A percentile compares a stretch with the other conserved stretches of the same genome.
phyloP scores from a whole-genome alignment of 2,329 filamentous ascomycete species.

The Botrytis deweyae region DNA sequence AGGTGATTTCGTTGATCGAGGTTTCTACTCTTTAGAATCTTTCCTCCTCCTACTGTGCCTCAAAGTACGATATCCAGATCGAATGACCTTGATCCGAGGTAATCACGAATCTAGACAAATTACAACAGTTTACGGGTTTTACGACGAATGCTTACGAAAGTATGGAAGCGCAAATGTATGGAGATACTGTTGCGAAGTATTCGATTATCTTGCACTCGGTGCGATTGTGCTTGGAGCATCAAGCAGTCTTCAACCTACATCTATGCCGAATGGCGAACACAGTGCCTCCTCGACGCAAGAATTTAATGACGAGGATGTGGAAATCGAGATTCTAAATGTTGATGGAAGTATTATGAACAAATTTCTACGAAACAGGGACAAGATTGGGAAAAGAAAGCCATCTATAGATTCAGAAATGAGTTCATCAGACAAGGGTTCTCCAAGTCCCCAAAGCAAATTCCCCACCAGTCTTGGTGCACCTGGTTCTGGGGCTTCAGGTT shows the following conservation, averaged over 20 bases:
- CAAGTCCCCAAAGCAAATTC: constrained; percentile 40
- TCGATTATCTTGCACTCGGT: constrained; percentile 97
- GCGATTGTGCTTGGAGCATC: constrained; percentile 93
- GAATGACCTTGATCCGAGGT: constrained; percentile 92
- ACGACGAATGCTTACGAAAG: constrained; percentile 94
- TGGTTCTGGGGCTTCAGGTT: constrained; percentile 74
- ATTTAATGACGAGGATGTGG: constrained; percentile 68
- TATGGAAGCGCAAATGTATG: constrained; percentile 97
- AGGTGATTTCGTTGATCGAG: constrained; percentile 96
- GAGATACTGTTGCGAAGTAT: constrained; percentile 96
- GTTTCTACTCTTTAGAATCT: constrained; percentile 96
- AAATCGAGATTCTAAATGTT: constrained; percentile 91
- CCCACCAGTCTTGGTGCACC: constrained; percentile 66
- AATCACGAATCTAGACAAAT: constrained; percentile 97
- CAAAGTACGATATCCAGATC: constrained; percentile 95
- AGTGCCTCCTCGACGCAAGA: constrained; percentile 48
- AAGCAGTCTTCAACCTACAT: constrained; percentile 54
- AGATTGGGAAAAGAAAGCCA: constrained; percentile 36
- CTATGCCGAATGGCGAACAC: constrained; percentile 42
- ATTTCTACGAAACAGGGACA: constrained; percentile 54
- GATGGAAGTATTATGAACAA: constrained; percentile 75
- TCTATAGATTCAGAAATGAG: constrained; percentile 43
- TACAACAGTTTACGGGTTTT: constrained; percentile 96
- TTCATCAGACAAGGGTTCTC: constrained; percentile 35
- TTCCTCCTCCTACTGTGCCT: constrained; percentile 93